Conservation (phyloP, 352 stramenopile species). For the Globisporangium lucens region DNA sequence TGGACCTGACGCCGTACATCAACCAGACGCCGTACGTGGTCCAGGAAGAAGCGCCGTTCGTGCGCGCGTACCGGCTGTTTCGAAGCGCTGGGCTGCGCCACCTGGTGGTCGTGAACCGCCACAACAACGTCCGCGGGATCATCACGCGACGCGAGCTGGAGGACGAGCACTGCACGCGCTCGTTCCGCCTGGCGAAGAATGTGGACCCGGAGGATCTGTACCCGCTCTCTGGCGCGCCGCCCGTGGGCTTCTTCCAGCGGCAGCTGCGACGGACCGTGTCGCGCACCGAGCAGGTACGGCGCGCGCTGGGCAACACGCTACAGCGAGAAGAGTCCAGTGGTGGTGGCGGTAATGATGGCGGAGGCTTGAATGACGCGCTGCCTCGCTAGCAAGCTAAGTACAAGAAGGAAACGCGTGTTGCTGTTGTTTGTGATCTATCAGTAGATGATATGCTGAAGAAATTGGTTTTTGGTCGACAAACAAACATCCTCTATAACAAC, state of each 20-base stretch:
- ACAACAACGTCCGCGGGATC: conserved; percentile 90
- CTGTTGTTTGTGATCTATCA: too few species aligned
- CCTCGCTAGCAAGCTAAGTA: too few species aligned
- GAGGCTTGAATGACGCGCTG: too few species aligned
- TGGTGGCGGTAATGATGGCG: too few species aligned
- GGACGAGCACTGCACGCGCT: conserved; percentile 76
- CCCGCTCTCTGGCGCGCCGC: conserved; percentile 46
- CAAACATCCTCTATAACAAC: too few species aligned
- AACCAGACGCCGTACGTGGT: conserved; percentile 96
- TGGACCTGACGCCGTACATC: conserved; percentile 96
- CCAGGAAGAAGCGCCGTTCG: conserved; percentile 93
- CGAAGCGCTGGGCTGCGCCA: conserved; percentile 95
- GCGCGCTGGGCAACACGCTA: conserved; percentile 45
- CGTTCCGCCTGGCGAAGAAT: conserved; percentile 74
- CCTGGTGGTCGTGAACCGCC: conserved; percentile 91
- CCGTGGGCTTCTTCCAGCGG: conserved; percentile 51
- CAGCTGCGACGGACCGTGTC: conserved; percentile 63
- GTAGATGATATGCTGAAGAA: too few species aligned
- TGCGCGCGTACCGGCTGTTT: conserved; percentile 96
- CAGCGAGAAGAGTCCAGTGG: not conserved
- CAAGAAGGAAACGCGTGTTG: too few species aligned
- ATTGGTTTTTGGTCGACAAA: too few species aligned
- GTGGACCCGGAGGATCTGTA: conserved; percentile 71
- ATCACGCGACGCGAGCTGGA: conserved; percentile 83
- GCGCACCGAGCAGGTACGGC: conserved; percentile 74